Conservation (phyloP, 2,329 filamentous ascomycete genomes). For the Fragosphaeria purpurea region DNA sequence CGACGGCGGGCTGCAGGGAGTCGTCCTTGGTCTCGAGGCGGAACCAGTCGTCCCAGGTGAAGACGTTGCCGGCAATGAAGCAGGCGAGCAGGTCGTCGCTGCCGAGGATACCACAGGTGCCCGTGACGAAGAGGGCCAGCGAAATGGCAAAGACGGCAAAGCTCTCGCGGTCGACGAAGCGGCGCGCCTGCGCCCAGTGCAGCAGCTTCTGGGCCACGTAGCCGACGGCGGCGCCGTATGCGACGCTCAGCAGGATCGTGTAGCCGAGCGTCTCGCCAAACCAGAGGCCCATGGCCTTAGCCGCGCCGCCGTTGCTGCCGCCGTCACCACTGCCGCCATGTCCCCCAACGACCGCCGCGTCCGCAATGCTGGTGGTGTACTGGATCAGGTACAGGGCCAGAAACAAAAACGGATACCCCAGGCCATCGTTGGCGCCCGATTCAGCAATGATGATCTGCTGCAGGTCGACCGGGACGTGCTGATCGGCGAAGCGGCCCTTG, state of each 20-base stretch:
- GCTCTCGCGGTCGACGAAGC: conserved; percentile 76
- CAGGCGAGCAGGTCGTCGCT: conserved; percentile 86
- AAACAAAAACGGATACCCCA: conserved; percentile 84
- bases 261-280: conserved; percentile 81
- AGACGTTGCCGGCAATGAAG: conserved; percentile 83
- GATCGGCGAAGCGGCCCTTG: conserved; percentile 69
- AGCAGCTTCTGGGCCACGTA: conserved; percentile 75
- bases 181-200: conserved; percentile 72
- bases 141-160: conserved; percentile 82
- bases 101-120: conserved; percentile 77
- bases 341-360: conserved; percentile 20
- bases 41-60: conserved; percentile 94
- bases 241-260: conserved; percentile 65
- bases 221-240: conserved; percentile 68
- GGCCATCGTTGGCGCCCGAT: conserved; percentile 79
- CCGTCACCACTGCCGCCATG: too few species aligned
- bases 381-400: conserved; percentile 76
- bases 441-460: conserved; percentile 76
- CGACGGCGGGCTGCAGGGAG: conserved; percentile 84
- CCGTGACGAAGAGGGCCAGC: conserved; percentile 75
- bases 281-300: conserved; percentile 66
- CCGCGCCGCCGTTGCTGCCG: conserved; percentile 40
- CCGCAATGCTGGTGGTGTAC: conserved; percentile 53
- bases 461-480: conserved; percentile 72
- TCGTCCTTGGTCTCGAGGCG: conserved; percentile 81